These are phyloP conservation scores for Tricholoma hemisulphureum DNA, from an alignment of 768 basidiomycete genomes.

Conservation along the genomic window DNA sequence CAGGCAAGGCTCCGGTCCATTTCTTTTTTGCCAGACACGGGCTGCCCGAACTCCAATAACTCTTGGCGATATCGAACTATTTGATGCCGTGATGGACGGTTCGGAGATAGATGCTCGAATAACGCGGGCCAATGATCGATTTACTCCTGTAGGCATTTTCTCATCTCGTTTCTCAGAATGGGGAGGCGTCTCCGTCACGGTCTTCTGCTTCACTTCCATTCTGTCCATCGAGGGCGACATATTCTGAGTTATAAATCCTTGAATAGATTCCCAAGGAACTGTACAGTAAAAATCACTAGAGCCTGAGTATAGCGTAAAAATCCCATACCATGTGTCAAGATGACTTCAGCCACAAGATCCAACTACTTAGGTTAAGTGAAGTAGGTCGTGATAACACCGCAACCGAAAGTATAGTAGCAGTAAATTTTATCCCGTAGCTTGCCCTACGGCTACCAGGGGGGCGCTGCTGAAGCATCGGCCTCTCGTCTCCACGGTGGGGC, in stretches of 20 bases:
- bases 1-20: neutral
- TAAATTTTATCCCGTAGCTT: neutral
- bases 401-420: neutral
- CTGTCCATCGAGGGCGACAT: no score
- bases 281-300: conserved; percentile 2
- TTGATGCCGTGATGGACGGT: neutral
- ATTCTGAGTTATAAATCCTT: neutral
- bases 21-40: no score
- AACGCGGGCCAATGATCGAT: no score
- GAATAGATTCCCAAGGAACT: neutral
- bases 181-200: no score
- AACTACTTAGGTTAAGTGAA: neutral
- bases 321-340: neutral
- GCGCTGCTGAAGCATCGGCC: neutral
- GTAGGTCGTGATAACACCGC: neutral
- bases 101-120: no score
- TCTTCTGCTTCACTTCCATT: no score
- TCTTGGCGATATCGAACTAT: neutral
- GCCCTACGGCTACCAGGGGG: neutral
- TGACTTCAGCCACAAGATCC: neutral
- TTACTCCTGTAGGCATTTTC: no score
- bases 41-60: neutral
- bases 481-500: neutral
- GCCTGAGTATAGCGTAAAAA: neutral
- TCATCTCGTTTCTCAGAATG: no score